Evolutionary conservation across 768 basidiomycete genomes (phyloP).

Genomic region (Termitomyces sp.): DNA sequence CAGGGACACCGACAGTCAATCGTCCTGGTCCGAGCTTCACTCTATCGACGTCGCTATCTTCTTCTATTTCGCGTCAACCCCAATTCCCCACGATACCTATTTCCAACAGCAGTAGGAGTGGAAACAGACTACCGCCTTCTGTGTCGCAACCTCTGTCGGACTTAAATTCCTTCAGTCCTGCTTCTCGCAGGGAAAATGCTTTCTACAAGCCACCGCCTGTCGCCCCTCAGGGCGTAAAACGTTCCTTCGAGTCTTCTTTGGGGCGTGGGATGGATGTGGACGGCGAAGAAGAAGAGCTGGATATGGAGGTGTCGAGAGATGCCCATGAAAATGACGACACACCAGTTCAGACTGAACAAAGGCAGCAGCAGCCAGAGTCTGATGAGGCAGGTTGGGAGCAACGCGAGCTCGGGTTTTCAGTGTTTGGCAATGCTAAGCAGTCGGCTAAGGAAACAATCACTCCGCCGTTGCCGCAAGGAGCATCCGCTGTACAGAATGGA

Average conservation of each 20-base stretch:
- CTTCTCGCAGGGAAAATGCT: constrained; percentile 57
- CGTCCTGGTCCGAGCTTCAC: constrained; percentile 29
- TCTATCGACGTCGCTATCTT: constrained; percentile 11
- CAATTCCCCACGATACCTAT: not conserved
- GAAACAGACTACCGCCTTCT: constrained; percentile 2
- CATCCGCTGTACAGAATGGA: constrained; percentile 12
- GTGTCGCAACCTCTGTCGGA: constrained; percentile 1
- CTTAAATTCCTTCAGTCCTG: constrained; percentile 38
- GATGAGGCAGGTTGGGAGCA: constrained; percentile 3
- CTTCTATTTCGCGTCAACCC: constrained; percentile 6
- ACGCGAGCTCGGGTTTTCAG: constrained; percentile 18
- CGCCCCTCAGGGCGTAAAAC: constrained; percentile 30
- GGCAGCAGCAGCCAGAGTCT: not conserved
- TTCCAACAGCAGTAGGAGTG: constrained; percentile 2
- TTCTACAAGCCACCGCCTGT: constrained; percentile 57
- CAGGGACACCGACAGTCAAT: not conserved
- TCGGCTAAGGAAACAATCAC: not conserved
- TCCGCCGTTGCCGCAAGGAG: not conserved
- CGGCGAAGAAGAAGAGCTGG: constrained; percentile 12
- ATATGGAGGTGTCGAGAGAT: constrained; percentile 3
- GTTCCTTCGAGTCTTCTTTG: constrained; percentile 22
- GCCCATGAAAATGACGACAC: constrained; percentile 12
- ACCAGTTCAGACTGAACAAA: constrained; percentile 13
- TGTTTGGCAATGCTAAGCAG: constrained; percentile 20
- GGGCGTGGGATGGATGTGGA: constrained; percentile 6